A percentile compares a stretch with the other conserved stretches of the same genome.
phyloP scores from a whole-genome alignment of 2,329 filamentous ascomycete species.

The Graphilbum fragrans region DNA sequence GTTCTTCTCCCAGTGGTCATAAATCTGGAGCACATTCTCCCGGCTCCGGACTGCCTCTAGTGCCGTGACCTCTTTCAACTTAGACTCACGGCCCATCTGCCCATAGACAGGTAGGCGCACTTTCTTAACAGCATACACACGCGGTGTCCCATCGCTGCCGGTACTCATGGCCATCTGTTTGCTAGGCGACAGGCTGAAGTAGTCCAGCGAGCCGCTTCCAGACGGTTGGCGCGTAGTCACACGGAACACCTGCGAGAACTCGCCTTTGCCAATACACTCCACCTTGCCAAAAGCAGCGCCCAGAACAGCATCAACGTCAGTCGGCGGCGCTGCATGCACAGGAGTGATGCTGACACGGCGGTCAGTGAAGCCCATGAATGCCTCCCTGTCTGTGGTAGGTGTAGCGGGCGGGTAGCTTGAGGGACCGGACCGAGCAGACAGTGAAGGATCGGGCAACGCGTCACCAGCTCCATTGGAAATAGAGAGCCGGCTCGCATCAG shows the following conservation, averaged over 20 bases:
- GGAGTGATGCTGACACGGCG: conserved; percentile 51
- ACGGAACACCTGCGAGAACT: conserved; percentile 87
- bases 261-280: conserved; percentile 70
- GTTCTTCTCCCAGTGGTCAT: conserved; percentile 80
- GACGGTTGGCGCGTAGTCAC: conserved; percentile 38
- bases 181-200: conserved; percentile 16
- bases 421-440: conserved; percentile 13
- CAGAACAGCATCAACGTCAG: conserved; percentile 64
- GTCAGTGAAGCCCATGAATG: conserved; percentile 42
- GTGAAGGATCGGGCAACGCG: not conserved
- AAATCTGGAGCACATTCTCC: conserved; percentile 75
- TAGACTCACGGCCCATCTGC: conserved; percentile 65
- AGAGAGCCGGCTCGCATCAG: conserved; percentile 71
- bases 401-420: conserved; percentile 56
- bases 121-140: conserved; percentile 89
- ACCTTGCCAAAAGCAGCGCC: conserved; percentile 69
- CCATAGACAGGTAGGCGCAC: conserved; percentile 70
- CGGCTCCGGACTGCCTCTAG: conserved; percentile 65
- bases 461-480: conserved; percentile 46
- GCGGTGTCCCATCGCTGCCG: conserved; percentile 23
- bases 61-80: conserved; percentile 72
- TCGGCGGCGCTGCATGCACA: conserved; percentile 55
- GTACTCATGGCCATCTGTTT: conserved; percentile 9
- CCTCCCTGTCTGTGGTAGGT: conserved; percentile 52
- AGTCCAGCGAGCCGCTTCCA: conserved; percentile 18